Evolutionary conservation across 495 filamentous ascomycete species (phyloP), one percentile per base, ranked within the genome.

Genomic region (Aspergillus haitiensis): DNA sequence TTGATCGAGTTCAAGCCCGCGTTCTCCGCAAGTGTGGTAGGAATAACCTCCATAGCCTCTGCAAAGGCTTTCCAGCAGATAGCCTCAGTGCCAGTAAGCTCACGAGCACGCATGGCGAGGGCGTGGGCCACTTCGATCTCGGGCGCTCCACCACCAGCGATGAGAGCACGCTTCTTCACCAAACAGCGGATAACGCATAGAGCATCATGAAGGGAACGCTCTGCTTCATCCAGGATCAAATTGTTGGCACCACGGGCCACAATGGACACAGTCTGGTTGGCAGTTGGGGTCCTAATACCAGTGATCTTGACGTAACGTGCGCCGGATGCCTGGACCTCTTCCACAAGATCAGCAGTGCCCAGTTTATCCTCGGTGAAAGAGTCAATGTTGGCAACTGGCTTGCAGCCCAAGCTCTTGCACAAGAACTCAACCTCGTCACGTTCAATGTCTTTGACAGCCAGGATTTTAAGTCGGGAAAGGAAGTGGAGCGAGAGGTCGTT

Each of bases 51-150:
- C 82, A 98, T 88, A 32, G 94, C 94, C 63, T 98, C 95, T 8
- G 94, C 94, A 64, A 98, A 98, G 9, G 92, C 93, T 73, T 96
- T 97, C 89, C 90, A 98, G 82, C 94, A 98, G 68, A 98, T 97
- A 34, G 91, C 85, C 70, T 98, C 94, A 16, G 94, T 97, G 53
- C 95, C 95, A 0, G 84, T 86, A 35, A 96, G 82, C 46, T 84
- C 84, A 65, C 91, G 88, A n/a, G 92, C 84, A 66, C 90, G 87
- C 75, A 88, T 87, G 55, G 86, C 82, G 13, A 98, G 82, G 46
- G 86, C 77, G 40, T 93, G 86, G 10, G 94, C 89, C 61, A 98
- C 91, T 75, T 97, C 90, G 59, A 98, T 92, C 73, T 98, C 94
- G 10, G 94, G 91, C 8, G 94, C 94, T 67, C 94, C 94, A 65